A percentile compares a stretch with the other conserved stretches of the same genome.
Conservation (phyloP, 805 yeast genomes). For the Monosporozyma unispora region DNA sequence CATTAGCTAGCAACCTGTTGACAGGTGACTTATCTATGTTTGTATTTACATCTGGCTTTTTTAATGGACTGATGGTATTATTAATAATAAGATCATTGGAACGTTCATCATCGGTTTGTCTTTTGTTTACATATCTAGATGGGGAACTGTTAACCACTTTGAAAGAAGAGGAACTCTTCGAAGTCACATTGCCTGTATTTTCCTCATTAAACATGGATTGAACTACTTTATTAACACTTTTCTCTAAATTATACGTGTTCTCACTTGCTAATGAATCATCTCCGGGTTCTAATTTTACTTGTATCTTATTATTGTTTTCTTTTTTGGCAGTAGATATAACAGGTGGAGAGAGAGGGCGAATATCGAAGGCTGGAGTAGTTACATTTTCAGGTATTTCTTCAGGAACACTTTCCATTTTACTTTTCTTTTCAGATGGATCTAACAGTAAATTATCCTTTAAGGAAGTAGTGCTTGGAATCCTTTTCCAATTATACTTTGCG, state of each 20-base stretch:
- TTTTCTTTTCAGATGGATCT: neutral
- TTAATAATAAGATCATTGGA: neutral
- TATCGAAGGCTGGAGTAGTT: neutral
- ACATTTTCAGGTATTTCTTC: neutral
- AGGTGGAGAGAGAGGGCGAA: neutral
- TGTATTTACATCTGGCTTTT: neutral
- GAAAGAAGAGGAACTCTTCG: slow-evolving; percentile 1
- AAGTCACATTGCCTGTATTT: neutral
- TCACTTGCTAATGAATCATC: slow-evolving; percentile 1
- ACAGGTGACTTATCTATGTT: neutral
- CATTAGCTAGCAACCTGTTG: neutral
- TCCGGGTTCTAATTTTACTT: neutral
- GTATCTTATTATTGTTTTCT: neutral
- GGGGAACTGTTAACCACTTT: slow-evolving; percentile 5
- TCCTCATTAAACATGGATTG: slow-evolving; percentile 3
- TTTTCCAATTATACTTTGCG: slow-evolving; percentile 27
- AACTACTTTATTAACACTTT: slow-evolving; percentile 1
- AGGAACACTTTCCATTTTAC: neutral
- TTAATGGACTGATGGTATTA: neutral
- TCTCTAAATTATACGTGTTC: neutral
- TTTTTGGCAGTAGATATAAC: neutral
- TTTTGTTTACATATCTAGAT: neutral
- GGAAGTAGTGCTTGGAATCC: slow-evolving; percentile 19
- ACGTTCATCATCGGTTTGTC: neutral
- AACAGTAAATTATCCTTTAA: slow-evolving; percentile 7